phyloP scores from a whole-genome alignment of 2,329 filamentous ascomycete species.

The Trichophyton equinum region DNA sequence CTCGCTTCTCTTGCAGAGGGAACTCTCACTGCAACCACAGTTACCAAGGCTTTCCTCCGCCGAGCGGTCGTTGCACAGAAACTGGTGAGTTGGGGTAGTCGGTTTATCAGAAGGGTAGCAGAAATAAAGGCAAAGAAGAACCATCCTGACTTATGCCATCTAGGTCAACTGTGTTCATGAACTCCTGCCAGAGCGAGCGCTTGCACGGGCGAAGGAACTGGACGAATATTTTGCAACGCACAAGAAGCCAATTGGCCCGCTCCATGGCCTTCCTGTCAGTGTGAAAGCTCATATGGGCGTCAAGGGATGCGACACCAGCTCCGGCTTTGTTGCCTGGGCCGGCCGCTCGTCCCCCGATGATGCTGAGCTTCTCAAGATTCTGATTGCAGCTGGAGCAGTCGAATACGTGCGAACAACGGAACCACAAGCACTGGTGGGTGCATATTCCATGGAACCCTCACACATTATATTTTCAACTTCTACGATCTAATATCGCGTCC shows the following conservation, averaged over 20 bases:
- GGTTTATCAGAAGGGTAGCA: not conserved
- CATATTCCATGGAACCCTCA: not conserved
- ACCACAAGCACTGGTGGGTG: conserved; percentile 47
- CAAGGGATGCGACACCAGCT: conserved; percentile 40
- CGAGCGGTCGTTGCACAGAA: conserved; percentile 43
- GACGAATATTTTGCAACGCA: conserved; percentile 33
- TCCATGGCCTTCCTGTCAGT: conserved; percentile 51
- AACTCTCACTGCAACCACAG: conserved; percentile 16
- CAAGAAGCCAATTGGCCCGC: conserved; percentile 38
- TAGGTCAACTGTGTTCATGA: conserved; percentile 47
- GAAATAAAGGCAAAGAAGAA: not conserved
- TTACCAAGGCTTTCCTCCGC: conserved; percentile 43
- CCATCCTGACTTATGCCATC: not conserved
- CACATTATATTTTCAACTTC: not conserved
- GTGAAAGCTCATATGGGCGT: conserved; percentile 40
- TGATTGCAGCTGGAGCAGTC: conserved; percentile 35
- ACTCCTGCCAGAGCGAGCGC: conserved; percentile 39
- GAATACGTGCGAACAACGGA: conserved; percentile 48
- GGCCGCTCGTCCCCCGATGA: conserved; percentile 34
- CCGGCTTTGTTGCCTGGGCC: conserved; percentile 54
- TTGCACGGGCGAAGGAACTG: conserved; percentile 35
- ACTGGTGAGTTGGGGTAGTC: conserved; percentile 27
- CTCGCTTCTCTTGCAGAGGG: not conserved
- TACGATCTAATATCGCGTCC: not conserved
- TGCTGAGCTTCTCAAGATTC: conserved; percentile 9